Evolutionary conservation across 2,329 filamentous ascomycete genomes (phyloP).

Genomic region (Gaeumannomyces sp.): DNA sequence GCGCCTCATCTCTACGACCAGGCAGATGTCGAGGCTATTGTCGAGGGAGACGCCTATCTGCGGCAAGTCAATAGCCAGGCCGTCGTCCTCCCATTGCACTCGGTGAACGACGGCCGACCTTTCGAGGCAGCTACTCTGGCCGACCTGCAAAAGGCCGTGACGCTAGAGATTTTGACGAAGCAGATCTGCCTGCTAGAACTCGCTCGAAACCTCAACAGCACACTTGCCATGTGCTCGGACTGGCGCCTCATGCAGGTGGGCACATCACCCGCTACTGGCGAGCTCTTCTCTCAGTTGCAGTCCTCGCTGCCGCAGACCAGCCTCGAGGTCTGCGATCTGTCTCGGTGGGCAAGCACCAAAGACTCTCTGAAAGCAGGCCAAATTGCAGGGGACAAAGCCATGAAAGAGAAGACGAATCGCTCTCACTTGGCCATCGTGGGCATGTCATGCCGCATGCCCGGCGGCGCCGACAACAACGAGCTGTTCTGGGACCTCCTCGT

Average conservation of each 20-base stretch:
- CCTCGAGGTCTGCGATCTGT: neutral
- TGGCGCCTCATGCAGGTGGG: neutral
- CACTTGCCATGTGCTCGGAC: slow-evolving; percentile 3
- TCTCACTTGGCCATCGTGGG: slow-evolving; percentile 54
- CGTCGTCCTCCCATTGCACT: neutral
- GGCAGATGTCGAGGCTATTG: slow-evolving; percentile 18
- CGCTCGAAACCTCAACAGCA: too few relatives aligned
- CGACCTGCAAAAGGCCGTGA: neutral
- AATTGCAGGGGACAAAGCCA: neutral
- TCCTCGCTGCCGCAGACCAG: neutral
- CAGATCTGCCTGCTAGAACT: neutral
- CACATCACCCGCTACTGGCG: too few relatives aligned
- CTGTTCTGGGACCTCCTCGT: slow-evolving; percentile 63
- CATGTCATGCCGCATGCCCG: slow-evolving; percentile 59
- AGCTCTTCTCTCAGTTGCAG: neutral
- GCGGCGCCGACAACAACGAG: slow-evolving; percentile 47
- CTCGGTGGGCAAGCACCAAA: too few relatives aligned
- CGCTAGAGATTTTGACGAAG: slow-evolving; percentile 2
- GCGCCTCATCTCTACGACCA: slow-evolving; percentile 32
- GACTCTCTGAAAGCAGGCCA: too few relatives aligned
- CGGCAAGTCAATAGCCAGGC: neutral
- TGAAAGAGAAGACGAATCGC: slow-evolving; percentile 18
- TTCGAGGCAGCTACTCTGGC: neutral
- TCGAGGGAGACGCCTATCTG: too few relatives aligned
- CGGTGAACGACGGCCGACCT: neutral